Evolutionary conservation across 2,329 filamentous ascomycete genomes (phyloP).

Genomic region (Anisogramma anomala): DNA sequence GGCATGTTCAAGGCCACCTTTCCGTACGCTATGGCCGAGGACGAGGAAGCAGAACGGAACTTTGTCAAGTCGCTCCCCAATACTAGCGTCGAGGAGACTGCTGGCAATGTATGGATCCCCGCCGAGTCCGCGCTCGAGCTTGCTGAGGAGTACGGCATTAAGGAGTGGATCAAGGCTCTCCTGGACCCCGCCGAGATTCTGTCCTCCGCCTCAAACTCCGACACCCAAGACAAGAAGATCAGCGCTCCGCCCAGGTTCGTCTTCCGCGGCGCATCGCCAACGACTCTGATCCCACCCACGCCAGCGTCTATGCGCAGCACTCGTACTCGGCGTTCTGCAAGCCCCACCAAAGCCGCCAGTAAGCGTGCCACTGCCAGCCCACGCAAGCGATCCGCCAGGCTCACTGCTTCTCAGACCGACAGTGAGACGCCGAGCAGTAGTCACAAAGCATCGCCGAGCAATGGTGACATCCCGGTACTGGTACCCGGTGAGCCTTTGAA

Average conservation of each 20-base stretch:
- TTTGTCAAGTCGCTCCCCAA: constrained; percentile 75
- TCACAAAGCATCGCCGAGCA: constrained; percentile 19
- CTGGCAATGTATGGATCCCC: constrained; percentile 93
- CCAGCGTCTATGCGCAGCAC: constrained; percentile 34
- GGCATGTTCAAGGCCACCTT: constrained; percentile 91
- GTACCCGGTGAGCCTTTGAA: constrained; percentile 10
- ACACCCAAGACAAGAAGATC: constrained; percentile 63
- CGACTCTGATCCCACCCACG: constrained; percentile 37
- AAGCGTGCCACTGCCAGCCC: constrained; percentile 40
- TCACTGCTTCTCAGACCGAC: constrained; percentile 28
- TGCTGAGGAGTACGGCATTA: constrained; percentile 76
- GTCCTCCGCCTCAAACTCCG: constrained; percentile 38
- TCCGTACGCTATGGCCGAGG: constrained; percentile 59
- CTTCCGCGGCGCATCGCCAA: constrained; percentile 26
- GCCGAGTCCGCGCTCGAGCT: constrained; percentile 70
- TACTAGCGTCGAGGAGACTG: constrained; percentile 83
- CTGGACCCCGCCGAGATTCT: constrained; percentile 75
- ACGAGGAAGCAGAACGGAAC: constrained; percentile 65
- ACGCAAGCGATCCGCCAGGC: constrained; percentile 40
- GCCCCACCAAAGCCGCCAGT: constrained; percentile 36
- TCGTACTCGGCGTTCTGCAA: constrained; percentile 45
- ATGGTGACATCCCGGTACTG: constrained; percentile 19
- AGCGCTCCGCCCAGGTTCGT: constrained; percentile 65
- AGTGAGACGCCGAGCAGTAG: constrained; percentile 22
- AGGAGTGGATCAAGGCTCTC: constrained; percentile 81